phyloP scores from a whole-genome alignment of 1,139 yeast species.

The Ogataea hybrid region DNA sequence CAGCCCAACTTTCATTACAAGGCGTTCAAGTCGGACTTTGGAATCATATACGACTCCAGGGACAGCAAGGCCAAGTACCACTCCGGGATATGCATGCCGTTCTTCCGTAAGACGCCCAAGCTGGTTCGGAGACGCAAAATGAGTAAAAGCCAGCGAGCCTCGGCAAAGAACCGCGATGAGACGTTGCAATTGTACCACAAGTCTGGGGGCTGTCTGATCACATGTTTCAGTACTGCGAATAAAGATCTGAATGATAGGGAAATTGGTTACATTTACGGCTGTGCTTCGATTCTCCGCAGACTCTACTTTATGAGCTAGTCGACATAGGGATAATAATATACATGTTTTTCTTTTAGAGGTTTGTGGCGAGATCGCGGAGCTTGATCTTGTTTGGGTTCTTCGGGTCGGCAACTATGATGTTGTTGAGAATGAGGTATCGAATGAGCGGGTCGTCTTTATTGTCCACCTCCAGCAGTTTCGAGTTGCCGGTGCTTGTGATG shows the following conservation, averaged over 20 bases:
- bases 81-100: conserved; percentile 53
- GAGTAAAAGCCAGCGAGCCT: conserved; percentile 12
- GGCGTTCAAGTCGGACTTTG: conserved; percentile 55
- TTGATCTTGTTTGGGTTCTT: conserved; percentile 26
- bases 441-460: conserved; percentile 31
- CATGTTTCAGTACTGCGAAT: conserved; percentile 41
- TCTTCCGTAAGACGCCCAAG: conserved; percentile 42
- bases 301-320: conserved; percentile 35
- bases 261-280: conserved; percentile 46
- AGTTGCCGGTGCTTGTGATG: conserved; percentile 12
- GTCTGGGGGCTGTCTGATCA: conserved; percentile 59
- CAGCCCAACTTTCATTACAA: conserved; percentile 47
- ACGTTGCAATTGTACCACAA: conserved; percentile 44
- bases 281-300: conserved; percentile 41
- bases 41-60: conserved; percentile 43
- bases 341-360: conserved; percentile 13
- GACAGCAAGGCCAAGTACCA: conserved; percentile 36
- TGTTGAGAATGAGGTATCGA: conserved; percentile 29
- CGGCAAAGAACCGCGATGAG: conserved; percentile 16
- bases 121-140: conserved; percentile 38
- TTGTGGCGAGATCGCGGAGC: conserved; percentile 20
- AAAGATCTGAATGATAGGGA: conserved; percentile 39
- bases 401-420: conserved; percentile 27
- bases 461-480: conserved; percentile 21
- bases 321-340: conserved; percentile 9